Percentiles rank a stretch among this genome's conserved stretches.
Evolutionary conservation across 768 basidiomycete species (phyloP).

Genomic region (Tulasnella sp.): DNA sequence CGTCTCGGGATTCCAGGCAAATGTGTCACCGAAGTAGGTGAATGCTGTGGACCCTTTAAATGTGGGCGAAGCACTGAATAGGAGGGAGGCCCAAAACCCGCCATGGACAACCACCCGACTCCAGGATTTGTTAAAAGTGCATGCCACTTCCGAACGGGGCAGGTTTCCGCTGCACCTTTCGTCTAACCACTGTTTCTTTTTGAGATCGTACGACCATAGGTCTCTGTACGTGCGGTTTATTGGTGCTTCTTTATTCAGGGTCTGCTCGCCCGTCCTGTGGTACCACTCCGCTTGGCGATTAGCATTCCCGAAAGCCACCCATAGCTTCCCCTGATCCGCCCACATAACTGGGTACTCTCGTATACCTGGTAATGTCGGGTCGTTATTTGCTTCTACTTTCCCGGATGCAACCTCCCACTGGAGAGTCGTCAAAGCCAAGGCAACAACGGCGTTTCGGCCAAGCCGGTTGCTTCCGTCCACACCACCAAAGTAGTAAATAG

Average conservation of each 20-base stretch:
- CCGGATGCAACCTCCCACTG: constrained; percentile 44
- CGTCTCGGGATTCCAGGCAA: constrained; percentile 43
- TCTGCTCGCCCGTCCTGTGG: constrained; percentile 37
- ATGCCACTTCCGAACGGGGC: constrained; percentile 46
- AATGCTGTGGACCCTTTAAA: constrained; percentile 40
- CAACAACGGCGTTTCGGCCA: constrained; percentile 49
- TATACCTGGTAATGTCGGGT: constrained; percentile 45
- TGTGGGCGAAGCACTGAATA: neutral
- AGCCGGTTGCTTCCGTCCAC: constrained; percentile 41
- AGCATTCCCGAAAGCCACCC: constrained; percentile 46
- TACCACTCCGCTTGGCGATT: constrained; percentile 44
- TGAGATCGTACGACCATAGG: constrained; percentile 48
- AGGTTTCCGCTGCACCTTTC: constrained; percentile 46
- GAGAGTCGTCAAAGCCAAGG: constrained; percentile 45
- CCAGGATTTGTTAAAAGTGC: constrained; percentile 44
- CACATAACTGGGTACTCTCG: constrained; percentile 47
- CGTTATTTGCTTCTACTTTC: constrained; percentile 34
- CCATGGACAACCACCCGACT: constrained; percentile 49
- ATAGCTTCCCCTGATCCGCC: constrained; percentile 45
- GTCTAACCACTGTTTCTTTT: constrained; percentile 43
- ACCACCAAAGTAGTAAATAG: constrained; percentile 50
- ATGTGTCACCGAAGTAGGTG: constrained; percentile 52
- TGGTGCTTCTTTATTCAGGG: constrained; percentile 38
- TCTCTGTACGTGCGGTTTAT: constrained; percentile 43
- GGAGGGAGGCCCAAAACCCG: constrained; percentile 45